Percentiles rank a stretch among this genome's conserved stretches.
Conservation (phyloP, 768 basidiomycete species). For the Rhodotorula diobovata region DNA sequence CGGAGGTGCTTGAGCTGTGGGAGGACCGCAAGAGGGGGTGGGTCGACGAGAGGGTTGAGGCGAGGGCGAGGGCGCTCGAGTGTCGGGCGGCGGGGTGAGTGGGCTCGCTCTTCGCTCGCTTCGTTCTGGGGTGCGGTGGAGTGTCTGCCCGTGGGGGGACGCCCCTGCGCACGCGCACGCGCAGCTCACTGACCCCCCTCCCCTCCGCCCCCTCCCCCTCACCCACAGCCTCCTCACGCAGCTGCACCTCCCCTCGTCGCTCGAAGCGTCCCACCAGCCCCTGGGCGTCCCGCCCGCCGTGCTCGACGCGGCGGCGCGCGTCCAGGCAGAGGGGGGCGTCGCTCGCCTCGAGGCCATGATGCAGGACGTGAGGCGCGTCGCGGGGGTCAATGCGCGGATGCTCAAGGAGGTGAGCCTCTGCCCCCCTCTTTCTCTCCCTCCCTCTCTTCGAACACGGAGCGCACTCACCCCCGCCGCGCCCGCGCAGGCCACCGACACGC, state of each 20-base stretch:
- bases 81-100: constrained; percentile 60
- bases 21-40: constrained; percentile 70
- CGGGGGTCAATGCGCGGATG: constrained; percentile 58
- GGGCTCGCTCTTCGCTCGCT: constrained; percentile 50
- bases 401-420: constrained; percentile 64
- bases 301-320: constrained; percentile 75
- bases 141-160: no score
- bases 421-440: not conserved
- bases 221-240: constrained; percentile 57
- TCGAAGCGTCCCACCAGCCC: constrained; percentile 78
- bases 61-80: constrained; percentile 59
- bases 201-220: not conserved
- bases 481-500: constrained; percentile 71
- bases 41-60: constrained; percentile 47
- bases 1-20: constrained; percentile 68
- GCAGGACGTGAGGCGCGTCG: constrained; percentile 66
- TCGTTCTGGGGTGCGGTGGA: no score
- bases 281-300: constrained; percentile 84
- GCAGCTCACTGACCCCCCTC: no score
- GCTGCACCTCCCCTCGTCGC: constrained; percentile 69
- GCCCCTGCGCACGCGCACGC: no score
- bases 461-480: not conserved
- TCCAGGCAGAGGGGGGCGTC: constrained; percentile 71
- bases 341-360: constrained; percentile 65
- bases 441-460: not conserved